phyloP scores from a whole-genome alignment of 2,329 filamentous ascomycete species.

The Talaromyces amestolkiae region DNA sequence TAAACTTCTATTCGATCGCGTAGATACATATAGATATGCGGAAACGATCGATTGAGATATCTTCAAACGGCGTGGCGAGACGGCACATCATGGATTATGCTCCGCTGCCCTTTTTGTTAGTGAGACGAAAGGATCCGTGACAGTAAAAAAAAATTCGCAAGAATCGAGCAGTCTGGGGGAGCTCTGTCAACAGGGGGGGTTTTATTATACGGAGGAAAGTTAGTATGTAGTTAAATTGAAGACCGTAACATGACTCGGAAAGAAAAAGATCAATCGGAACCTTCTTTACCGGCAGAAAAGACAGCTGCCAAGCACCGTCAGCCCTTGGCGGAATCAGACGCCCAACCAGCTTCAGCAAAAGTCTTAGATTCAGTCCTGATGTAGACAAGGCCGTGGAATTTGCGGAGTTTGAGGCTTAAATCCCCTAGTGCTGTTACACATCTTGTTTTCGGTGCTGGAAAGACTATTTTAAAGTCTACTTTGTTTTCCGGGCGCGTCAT shows the following conservation, averaged over 20 bases:
- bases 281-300: no score
- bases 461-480: background rate
- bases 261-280: background rate
- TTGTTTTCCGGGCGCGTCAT: background rate
- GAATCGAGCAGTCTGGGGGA: no score
- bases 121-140: no score
- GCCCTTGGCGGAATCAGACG: background rate
- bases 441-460: background rate
- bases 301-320: background rate
- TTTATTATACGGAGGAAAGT: no score
- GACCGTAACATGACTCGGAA: background rate
- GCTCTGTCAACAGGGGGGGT: no score
- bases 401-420: background rate
- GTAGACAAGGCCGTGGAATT: background rate
- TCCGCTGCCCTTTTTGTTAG: no score
- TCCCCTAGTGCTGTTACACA: background rate
- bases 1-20: no score
- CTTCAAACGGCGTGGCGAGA: no score
- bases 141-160: no score
- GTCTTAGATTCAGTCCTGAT: background rate
- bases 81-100: no score
- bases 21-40: no score
- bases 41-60: no score
- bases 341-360: background rate
- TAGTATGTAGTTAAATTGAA: background rate